Conservation (phyloP, 306 rosid genomes). For the Cucurbita pepo region DNA sequence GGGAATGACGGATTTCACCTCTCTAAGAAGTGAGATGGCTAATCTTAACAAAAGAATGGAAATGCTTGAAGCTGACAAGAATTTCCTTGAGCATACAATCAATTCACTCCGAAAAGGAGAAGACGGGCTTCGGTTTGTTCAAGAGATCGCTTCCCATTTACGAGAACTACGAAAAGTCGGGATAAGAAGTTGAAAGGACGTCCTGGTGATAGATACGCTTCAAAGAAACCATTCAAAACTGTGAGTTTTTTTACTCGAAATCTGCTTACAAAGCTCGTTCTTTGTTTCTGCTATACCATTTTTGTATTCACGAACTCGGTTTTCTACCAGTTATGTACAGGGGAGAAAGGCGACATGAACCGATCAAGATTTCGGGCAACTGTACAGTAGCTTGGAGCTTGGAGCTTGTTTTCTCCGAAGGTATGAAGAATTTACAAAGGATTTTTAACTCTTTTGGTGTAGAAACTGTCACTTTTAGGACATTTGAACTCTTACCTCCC, state of each 20-base stretch:
- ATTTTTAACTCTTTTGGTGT: neutral
- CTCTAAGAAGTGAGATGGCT: slow-evolving; percentile 18
- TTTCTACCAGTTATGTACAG: neutral
- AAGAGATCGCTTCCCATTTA: slow-evolving; percentile 55
- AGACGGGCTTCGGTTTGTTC: slow-evolving; percentile 51
- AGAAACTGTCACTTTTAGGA: neutral
- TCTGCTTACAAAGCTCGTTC: neutral
- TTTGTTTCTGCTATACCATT: neutral
- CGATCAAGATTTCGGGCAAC: neutral
- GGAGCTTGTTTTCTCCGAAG: slow-evolving; percentile 1
- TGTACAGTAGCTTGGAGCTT: neutral
- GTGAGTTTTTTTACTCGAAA: slow-evolving; percentile 21
- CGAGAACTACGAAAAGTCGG: slow-evolving; percentile 45
- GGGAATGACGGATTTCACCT: slow-evolving; percentile 15
- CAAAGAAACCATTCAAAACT: slow-evolving; percentile 9
- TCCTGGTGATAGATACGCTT: slow-evolving; percentile 21
- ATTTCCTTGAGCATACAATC: slow-evolving; percentile 45
- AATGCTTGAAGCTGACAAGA: slow-evolving; percentile 48
- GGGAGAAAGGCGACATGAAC: neutral
- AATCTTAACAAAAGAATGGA: slow-evolving; percentile 41
- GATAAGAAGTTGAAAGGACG: slow-evolving; percentile 22
- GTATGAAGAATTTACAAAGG: neutral
- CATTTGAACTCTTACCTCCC: neutral
- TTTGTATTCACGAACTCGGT: neutral
- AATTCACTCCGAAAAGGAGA: slow-evolving; percentile 39